Percentiles rank a stretch among this genome's conserved stretches.
These are phyloP conservation scores for Pythium myriotylum DNA, from an alignment of 352 stramenopile genomes.

Conservation along the genomic window DNA sequence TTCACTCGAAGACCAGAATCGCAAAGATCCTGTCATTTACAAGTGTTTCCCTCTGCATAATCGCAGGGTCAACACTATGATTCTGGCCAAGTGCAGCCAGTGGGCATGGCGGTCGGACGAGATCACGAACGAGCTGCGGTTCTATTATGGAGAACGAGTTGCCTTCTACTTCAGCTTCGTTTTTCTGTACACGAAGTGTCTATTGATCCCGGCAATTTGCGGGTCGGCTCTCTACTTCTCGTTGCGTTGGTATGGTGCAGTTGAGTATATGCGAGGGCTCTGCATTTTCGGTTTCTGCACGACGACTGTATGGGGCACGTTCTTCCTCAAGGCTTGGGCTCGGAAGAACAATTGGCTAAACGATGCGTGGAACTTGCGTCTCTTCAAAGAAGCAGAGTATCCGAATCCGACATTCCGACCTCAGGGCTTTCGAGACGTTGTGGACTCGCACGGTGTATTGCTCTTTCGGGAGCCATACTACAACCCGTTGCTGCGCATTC, in stretches of 20 bases:
- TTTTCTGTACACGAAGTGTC: constrained; percentile 84
- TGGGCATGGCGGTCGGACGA: constrained; percentile 82
- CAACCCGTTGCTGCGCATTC: constrained; percentile 75
- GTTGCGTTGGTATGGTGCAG: constrained; percentile 64
- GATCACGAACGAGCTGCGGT: constrained; percentile 85
- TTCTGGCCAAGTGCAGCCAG: constrained; percentile 67
- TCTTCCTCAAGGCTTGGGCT: constrained; percentile 76
- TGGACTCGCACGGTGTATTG: constrained; percentile 69
- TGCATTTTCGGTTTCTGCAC: constrained; percentile 83
- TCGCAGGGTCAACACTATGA: constrained; percentile 65
- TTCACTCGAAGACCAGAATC: constrained; percentile 77
- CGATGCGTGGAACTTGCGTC: constrained; percentile 78
- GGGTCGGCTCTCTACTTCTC: constrained; percentile 71
- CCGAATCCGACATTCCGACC: constrained; percentile 79
- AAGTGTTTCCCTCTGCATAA: constrained; percentile 88
- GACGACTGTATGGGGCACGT: constrained; percentile 76
- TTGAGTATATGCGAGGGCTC: constrained; percentile 79
- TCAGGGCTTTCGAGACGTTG: constrained; percentile 72
- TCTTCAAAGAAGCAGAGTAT: constrained; percentile 89
- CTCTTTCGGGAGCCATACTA: constrained; percentile 87
- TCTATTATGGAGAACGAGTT: constrained; percentile 83
- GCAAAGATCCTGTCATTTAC: constrained; percentile 71
- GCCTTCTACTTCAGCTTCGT: constrained; percentile 88
- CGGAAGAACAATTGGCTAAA: constrained; percentile 83
- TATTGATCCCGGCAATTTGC: constrained; percentile 59